Conservation (phyloP, 176 grass and related monocot genomes). For the Guadua angustifolia region DNA sequence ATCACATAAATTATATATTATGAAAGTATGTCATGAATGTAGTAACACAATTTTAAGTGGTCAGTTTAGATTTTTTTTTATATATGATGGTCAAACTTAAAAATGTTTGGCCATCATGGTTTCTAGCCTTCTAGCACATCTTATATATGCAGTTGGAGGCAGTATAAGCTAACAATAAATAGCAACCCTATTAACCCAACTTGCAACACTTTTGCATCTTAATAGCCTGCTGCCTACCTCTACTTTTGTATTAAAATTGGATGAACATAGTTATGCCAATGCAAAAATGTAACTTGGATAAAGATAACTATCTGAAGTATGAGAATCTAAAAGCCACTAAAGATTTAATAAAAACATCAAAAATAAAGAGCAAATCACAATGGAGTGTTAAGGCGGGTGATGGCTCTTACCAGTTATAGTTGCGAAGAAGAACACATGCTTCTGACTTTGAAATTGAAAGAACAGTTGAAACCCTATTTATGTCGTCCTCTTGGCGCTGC, state of each 20-base stretch:
- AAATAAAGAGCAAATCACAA: not conserved
- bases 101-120: too few species aligned
- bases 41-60: too few species aligned
- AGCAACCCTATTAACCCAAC: too few species aligned
- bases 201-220: conserved; percentile 27
- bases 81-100: too few species aligned
- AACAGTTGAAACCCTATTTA: conserved; percentile 94
- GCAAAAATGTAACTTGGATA: not conserved
- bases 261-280: not conserved
- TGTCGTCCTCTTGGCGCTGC: conserved; percentile 85
- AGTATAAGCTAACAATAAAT: too few species aligned
- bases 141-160: too few species aligned
- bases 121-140: too few species aligned
- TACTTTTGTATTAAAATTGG: not conserved
- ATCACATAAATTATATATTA: too few species aligned
- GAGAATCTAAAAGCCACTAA: conserved; percentile 1
- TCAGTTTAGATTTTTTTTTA: too few species aligned
- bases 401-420: conserved; percentile 74
- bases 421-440: conserved; percentile 87
- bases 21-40: too few species aligned
- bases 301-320: not conserved
- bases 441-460: conserved; percentile 84
- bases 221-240: not conserved
- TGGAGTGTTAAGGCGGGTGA: not conserved
- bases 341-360: not conserved